Conservation (phyloP, 768 basidiomycete species). For the Coprinopsis strossmayeri region DNA sequence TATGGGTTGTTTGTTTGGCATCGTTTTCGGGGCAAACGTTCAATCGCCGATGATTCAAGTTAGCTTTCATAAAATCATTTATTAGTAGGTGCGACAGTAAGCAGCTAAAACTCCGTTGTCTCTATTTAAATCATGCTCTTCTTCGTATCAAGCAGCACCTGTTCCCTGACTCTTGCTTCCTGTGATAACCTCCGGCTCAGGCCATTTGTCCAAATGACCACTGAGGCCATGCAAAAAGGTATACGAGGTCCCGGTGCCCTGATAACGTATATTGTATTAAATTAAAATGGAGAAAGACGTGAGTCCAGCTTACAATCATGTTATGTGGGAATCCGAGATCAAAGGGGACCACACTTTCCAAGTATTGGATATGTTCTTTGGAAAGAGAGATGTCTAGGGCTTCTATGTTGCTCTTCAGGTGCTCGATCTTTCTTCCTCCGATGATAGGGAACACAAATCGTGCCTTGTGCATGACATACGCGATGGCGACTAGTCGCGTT, state of each 20-base stretch:
- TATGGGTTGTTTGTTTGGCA: too few species aligned
- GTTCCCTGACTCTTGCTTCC: too few species aligned
- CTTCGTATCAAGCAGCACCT: too few species aligned
- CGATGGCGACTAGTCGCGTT: constrained; percentile 39
- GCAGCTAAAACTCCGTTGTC: too few species aligned
- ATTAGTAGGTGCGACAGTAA: too few species aligned
- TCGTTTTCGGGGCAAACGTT: too few species aligned
- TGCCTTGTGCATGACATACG: constrained; percentile 49
- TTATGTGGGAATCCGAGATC: constrained; percentile 38
- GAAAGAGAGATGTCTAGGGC: constrained; percentile 41
- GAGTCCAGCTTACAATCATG: constrained; percentile 23
- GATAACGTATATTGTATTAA: too few species aligned
- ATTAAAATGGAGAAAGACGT: background rate
- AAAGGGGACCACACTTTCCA: constrained; percentile 39
- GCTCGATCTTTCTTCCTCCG: constrained; percentile 47
- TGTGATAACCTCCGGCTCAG: too few species aligned
- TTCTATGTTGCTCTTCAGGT: constrained; percentile 43
- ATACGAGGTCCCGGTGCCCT: background rate
- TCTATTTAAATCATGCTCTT: too few species aligned
- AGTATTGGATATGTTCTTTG: constrained; percentile 35
- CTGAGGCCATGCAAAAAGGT: background rate
- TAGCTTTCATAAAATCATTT: too few species aligned
- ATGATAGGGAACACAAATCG: constrained; percentile 47
- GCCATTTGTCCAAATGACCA: background rate
- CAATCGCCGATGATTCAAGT: too few species aligned